Conservation (phyloP, 2,329 filamentous ascomycete genomes). For the Chaetothyriales sp. region DNA sequence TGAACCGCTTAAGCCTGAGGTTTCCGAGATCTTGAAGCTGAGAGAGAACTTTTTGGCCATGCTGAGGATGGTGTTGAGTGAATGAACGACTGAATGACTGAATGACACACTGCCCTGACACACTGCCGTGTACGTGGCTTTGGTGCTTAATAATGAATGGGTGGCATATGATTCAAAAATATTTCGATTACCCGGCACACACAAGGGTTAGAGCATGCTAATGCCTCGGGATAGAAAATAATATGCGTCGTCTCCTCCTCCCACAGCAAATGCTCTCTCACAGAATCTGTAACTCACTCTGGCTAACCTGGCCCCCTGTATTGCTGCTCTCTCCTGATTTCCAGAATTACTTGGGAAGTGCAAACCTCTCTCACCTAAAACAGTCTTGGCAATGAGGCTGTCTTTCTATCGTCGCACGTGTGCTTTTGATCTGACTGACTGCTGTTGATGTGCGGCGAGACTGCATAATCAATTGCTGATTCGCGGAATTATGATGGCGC, state of each 20-base stretch:
- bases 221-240: too few relatives aligned
- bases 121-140: not conserved
- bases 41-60: constrained; percentile 68
- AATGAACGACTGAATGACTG: constrained; percentile 36
- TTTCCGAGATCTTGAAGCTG: constrained; percentile 69
- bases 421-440: not conserved
- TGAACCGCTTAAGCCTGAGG: constrained; percentile 66
- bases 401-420: not conserved
- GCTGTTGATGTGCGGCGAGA: too few relatives aligned
- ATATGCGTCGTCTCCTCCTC: too few relatives aligned
- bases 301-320: too few relatives aligned
- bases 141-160: not conserved
- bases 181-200: too few relatives aligned
- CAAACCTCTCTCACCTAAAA: not conserved
- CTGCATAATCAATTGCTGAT: too few relatives aligned
- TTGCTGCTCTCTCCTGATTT: too few relatives aligned
- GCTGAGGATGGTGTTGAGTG: constrained; percentile 66
- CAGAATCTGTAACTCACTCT: too few relatives aligned
- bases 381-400: not conserved
- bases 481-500: too few relatives aligned
- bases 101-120: too few relatives aligned
- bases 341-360: not conserved
- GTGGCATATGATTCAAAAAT: not conserved
- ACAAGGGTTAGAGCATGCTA: too few relatives aligned
- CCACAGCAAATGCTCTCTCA: too few relatives aligned